phyloP scores from a whole-genome alignment of 2,329 filamentous ascomycete genomes.

The Sordariomycetes sp. region DNA sequence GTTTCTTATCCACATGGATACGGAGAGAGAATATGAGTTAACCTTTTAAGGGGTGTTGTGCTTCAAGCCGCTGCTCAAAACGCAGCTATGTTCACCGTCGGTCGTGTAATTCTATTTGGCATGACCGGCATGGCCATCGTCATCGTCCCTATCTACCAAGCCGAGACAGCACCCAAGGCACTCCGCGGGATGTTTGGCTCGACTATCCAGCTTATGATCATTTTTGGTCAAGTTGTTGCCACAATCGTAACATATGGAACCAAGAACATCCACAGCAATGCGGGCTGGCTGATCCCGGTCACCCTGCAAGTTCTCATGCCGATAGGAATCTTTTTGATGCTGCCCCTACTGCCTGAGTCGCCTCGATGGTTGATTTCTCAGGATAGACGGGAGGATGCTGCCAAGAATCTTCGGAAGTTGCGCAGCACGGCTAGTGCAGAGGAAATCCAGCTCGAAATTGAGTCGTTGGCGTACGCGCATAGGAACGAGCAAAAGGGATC shows the following conservation, averaged over 20 bases:
- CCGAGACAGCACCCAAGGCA: not conserved
- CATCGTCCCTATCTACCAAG: conserved; percentile 1
- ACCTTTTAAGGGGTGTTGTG: not conserved
- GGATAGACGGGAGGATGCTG: conserved; percentile 7
- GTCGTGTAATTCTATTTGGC: not conserved
- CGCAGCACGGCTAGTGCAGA: not conserved
- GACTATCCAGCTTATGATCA: not conserved
- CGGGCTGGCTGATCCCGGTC: not conserved
- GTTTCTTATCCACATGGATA: not conserved
- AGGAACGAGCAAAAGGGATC: conserved; percentile 11
- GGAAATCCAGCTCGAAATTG: conserved; percentile 9
- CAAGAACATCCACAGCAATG: not conserved
- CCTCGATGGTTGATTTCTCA: conserved; percentile 25
- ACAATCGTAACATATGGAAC: not conserved
- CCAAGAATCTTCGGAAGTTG: not conserved
- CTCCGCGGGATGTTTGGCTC: not conserved
- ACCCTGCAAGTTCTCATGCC: not conserved
- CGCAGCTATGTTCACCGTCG: conserved; percentile 1
- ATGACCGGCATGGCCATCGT: not conserved
- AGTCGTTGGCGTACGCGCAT: conserved; percentile 9
- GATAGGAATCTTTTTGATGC: not conserved
- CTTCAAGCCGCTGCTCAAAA: not conserved
- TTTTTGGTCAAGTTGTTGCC: not conserved
- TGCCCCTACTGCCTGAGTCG: conserved; percentile 10
- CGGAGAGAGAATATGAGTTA: not conserved